A percentile compares a stretch with the other conserved stretches of the same genome.
These are phyloP conservation scores for Alternaria atra DNA, from an alignment of 2,329 filamentous ascomycete species.

Conservation along the genomic window DNA sequence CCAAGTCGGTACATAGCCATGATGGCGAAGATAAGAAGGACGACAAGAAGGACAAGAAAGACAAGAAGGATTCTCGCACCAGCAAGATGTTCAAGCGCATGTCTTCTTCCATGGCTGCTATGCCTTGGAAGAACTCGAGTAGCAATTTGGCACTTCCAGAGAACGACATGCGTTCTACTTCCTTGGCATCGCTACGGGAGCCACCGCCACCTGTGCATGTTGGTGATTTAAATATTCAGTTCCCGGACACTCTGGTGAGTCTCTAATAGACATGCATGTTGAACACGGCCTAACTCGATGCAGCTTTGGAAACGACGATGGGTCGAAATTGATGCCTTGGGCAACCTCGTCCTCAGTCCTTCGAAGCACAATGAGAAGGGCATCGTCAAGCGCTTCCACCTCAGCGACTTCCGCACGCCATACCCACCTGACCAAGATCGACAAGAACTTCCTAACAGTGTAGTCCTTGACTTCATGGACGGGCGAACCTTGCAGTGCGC, in stretches of 20 bases:
- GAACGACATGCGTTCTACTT: slow-evolving; percentile 41
- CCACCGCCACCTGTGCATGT: slow-evolving; percentile 70
- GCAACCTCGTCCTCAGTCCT: slow-evolving; percentile 81
- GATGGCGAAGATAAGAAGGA: slow-evolving; percentile 52
- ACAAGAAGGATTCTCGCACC: slow-evolving; percentile 65
- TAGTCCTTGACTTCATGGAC: slow-evolving; percentile 69
- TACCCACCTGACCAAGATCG: slow-evolving; percentile 88
- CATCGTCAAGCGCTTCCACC: slow-evolving; percentile 81
- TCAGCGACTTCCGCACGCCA: slow-evolving; percentile 82
- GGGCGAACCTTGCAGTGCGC: slow-evolving; percentile 71
- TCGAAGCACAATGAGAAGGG: slow-evolving; percentile 69
- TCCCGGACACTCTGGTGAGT: slow-evolving; percentile 82
- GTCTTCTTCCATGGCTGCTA: slow-evolving; percentile 66
- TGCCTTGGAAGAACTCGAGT: slow-evolving; percentile 60
- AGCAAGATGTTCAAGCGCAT: slow-evolving; percentile 73
- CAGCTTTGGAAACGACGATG: slow-evolving; percentile 91
- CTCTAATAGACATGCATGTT: neutral
- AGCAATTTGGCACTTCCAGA: slow-evolving; percentile 52
- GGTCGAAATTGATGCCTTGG: slow-evolving; percentile 83
- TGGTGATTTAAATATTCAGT: slow-evolving; percentile 95
- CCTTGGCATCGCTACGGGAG: slow-evolving; percentile 47
- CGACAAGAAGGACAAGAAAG: slow-evolving; percentile 60
- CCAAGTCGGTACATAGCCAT: slow-evolving; percentile 40
- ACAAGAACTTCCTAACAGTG: slow-evolving; percentile 90
- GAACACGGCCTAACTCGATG: slow-evolving; percentile 11